Evolutionary conservation across 2,329 filamentous ascomycete species (phyloP).

Genomic region (Diaporthe australafricana): DNA sequence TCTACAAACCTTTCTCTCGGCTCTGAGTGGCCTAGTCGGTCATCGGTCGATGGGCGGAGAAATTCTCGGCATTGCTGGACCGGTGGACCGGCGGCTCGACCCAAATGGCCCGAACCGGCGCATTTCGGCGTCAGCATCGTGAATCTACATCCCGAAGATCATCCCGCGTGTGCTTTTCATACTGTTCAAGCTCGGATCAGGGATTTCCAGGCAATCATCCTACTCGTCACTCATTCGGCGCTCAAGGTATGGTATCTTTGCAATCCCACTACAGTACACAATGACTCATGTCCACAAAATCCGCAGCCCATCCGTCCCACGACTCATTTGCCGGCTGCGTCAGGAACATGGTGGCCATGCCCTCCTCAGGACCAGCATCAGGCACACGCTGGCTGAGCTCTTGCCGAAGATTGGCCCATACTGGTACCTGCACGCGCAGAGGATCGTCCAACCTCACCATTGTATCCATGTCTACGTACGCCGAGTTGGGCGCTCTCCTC

Average conservation of each 20-base stretch:
- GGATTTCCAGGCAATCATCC: not conserved
- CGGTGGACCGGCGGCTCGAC: constrained; percentile 29
- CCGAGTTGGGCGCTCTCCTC: constrained; percentile 12
- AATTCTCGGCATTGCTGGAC: constrained; percentile 33
- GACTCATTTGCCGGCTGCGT: constrained; percentile 21
- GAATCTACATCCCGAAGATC: constrained; percentile 10
- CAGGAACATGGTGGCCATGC: constrained; percentile 26
- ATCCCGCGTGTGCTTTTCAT: not conserved
- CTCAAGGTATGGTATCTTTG: not conserved
- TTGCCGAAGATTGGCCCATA: constrained; percentile 28
- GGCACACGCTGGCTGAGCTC: constrained; percentile 14
- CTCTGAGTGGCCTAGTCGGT: not conserved
- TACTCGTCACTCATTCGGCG: not conserved
- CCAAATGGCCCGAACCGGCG: not conserved
- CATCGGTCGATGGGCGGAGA: constrained; percentile 29
- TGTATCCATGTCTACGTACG: not conserved
- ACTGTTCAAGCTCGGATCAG: not conserved
- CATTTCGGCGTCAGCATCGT: not conserved
- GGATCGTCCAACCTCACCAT: constrained; percentile 20
- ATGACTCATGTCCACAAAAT: constrained; percentile 19
- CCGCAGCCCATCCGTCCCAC: constrained; percentile 32
- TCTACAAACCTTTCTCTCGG: constrained; percentile 1
- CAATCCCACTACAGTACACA: not conserved
- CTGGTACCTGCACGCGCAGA: constrained; percentile 11
- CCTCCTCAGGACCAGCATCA: constrained; percentile 13